Conservation (phyloP, 2,329 filamentous ascomycete species). For the Fusarium sp. region DNA sequence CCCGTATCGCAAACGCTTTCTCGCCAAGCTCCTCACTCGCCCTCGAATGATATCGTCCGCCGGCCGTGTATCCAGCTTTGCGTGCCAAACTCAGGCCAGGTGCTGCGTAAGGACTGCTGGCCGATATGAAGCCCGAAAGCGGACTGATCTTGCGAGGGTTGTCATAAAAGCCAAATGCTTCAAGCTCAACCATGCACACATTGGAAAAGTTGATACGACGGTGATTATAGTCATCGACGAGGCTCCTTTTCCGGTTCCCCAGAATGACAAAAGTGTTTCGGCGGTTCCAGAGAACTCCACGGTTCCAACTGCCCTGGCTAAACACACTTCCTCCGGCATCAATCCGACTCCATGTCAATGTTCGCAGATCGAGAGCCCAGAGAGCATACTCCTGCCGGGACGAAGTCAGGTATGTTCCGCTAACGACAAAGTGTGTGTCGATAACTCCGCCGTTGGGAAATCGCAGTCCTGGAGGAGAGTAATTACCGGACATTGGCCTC, state of each 20-base stretch:
- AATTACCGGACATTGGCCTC: constrained; percentile 85
- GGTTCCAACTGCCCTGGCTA: constrained; percentile 97
- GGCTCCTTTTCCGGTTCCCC: constrained; percentile 88
- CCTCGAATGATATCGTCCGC: constrained; percentile 77
- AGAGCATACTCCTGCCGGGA: constrained; percentile 98
- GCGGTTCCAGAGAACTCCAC: constrained; percentile 90
- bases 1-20: constrained; percentile 79
- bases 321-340: constrained; percentile 95
- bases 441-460: constrained; percentile 97
- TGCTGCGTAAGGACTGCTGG: constrained; percentile 74
- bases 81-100: constrained; percentile 65
- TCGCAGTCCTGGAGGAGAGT: constrained; percentile 88
- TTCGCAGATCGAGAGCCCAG: constrained; percentile 91
- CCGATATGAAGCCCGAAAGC: constrained; percentile 84
- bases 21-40: constrained; percentile 88
- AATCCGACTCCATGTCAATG: constrained; percentile 92
- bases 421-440: constrained; percentile 96
- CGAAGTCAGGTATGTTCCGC: constrained; percentile 95
- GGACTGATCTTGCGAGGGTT: constrained; percentile 84
- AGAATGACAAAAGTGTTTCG: constrained; percentile 96
- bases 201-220: constrained; percentile 97
- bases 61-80: constrained; percentile 72
- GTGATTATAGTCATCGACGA: constrained; percentile 98
- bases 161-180: constrained; percentile 96
- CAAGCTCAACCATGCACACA: constrained; percentile 94